These are phyloP conservation scores for Stylosanthes scabra DNA, from an alignment of 331 rosid species.

Conservation along the genomic window DNA sequence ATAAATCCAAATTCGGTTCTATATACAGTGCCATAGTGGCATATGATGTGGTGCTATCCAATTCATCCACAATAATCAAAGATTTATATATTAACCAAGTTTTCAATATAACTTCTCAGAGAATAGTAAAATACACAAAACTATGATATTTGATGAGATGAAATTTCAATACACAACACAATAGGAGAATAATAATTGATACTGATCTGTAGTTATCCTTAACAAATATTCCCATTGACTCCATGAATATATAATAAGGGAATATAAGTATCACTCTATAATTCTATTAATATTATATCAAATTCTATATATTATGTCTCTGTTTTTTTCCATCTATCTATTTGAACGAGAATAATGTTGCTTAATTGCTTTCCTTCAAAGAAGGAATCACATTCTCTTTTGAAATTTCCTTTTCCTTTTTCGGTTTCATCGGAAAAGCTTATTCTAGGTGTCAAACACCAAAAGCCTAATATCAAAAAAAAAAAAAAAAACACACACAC, in stretches of 20 bases:
- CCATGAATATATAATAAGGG: background rate
- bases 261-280: background rate
- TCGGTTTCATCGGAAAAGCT: slow-evolving; percentile 30
- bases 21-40: background rate
- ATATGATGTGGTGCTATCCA: background rate
- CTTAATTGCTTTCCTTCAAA: slow-evolving; percentile 47
- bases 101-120: background rate
- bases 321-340: slow-evolving; percentile 18
- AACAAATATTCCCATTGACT: slow-evolving; percentile 31
- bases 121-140: background rate
- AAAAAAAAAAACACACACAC: too few relatives aligned
- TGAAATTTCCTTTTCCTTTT: background rate
- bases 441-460: slow-evolving; percentile 22
- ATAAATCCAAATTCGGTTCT: background rate
- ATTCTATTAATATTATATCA: background rate
- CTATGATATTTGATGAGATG: background rate
- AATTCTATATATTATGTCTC: slow-evolving; percentile 25
- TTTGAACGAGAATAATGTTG: slow-evolving; percentile 29
- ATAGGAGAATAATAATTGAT: slow-evolving; percentile 11
- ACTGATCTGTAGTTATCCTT: slow-evolving; percentile 14
- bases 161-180: slow-evolving; percentile 5
- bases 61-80: slow-evolving; percentile 1
- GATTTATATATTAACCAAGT: background rate
- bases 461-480: background rate
- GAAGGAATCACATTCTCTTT: slow-evolving; percentile 54